Evolutionary conservation across 352 stramenopile genomes (phyloP), one percentile per base, ranked within the genome.

Genomic region (Phytopythium delawarense): DNA sequence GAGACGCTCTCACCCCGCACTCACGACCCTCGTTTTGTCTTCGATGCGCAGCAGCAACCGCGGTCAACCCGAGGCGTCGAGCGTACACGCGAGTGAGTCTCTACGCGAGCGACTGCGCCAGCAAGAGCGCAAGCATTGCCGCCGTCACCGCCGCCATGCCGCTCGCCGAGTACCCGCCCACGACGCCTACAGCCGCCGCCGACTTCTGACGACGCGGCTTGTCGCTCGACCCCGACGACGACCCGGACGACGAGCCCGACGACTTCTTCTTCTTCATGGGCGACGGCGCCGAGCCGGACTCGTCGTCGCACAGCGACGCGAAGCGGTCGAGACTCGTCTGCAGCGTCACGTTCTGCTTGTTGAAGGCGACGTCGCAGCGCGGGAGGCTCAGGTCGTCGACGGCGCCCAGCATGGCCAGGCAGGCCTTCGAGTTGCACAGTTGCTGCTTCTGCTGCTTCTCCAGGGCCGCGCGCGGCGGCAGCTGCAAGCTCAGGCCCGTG

Each of bases 381-480:
- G 78, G 76, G 13, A 90, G 62, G 21, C 81, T 65, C 58, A 90
- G 66, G 56, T 88, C 81, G 62, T 88, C 78, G 12, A 88, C 62
- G 12, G 65, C 60, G 0, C 75, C 76, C 48, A 90, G 84, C 75
- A 88, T 79, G 2, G 67, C 54, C 48, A 81, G 72, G 53, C 81
- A 90, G 1, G 63, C 46, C 20, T 71, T 70, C 6, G 79, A 70
- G 45, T 72, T 71, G 51, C 77, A 90, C 21, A 91, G 52, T 15
- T 63, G 61, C 18, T 56, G 32, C 23, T 75, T 64, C 23, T 87
- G 61, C 0, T 61, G 37, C 52, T 65, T 69, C 9, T 69, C 56
- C 4, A 88, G 59, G 9, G 69, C 69, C 18, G 35, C 42, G 1
- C 57, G 64, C 20, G 78, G 70, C 6, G 79, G 79, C 44, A 91